These are phyloP conservation scores for Aureobasidium sp. DNA, from an alignment of 2,329 filamentous ascomycete species.

Conservation along the genomic window DNA sequence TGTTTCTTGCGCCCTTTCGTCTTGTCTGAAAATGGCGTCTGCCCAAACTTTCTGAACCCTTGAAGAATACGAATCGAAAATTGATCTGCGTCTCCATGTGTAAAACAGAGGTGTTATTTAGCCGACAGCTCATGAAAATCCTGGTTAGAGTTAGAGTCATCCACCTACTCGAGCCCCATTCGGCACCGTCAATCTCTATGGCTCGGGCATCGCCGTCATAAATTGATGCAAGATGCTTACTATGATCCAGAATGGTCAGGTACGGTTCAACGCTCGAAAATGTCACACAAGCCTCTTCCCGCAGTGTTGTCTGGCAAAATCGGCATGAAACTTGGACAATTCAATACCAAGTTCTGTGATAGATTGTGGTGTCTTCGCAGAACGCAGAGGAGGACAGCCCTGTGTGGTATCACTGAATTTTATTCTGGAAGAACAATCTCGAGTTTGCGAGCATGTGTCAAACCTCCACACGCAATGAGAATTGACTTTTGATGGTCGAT, in stretches of 20 bases:
- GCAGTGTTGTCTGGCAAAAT: too few species aligned
- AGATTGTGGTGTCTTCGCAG: too few species aligned
- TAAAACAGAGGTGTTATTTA: background rate
- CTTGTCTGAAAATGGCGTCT: background rate
- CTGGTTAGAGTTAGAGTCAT: background rate
- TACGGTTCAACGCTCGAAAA: too few species aligned
- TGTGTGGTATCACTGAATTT: too few species aligned
- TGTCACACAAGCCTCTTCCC: too few species aligned
- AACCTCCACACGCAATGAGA: too few species aligned
- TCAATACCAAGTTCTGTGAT: too few species aligned
- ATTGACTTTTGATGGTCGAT: background rate
- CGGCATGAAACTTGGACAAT: too few species aligned
- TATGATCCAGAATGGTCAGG: background rate
- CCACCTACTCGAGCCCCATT: background rate
- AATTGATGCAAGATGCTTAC: background rate
- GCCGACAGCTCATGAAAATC: background rate
- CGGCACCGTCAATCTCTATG: background rate
- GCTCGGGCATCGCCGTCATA: background rate
- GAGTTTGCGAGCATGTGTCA: too few species aligned
- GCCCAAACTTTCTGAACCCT: background rate
- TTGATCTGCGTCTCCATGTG: conserved; percentile 2
- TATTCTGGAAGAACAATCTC: too few species aligned
- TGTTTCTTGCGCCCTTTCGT: background rate
- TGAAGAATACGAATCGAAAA: background rate
- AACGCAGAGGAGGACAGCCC: too few species aligned